A percentile compares a stretch with the other conserved stretches of the same genome.
These are phyloP conservation scores for Rhizoctonia solani DNA, from an alignment of 1,284 basidiomycete species.

Conservation along the genomic window DNA sequence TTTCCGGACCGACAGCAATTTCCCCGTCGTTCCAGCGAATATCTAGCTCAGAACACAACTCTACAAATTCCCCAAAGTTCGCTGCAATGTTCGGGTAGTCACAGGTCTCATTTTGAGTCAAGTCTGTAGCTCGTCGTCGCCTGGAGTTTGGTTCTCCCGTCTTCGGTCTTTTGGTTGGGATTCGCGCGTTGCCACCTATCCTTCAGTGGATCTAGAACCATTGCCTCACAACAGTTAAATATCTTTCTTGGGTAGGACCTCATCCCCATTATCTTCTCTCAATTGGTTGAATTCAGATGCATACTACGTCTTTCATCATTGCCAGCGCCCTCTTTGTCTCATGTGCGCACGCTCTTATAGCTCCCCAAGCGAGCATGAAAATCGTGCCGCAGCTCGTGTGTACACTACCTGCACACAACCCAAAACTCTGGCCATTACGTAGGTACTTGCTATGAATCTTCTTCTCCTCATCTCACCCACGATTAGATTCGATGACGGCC, in stretches of 20 bases:
- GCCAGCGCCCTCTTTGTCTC: conserved; percentile 10
- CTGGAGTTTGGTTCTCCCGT: neutral
- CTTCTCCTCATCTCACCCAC: neutral
- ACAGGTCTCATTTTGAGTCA: neutral
- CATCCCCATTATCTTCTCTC: neutral
- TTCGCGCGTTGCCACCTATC: neutral
- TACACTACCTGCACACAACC: conserved; percentile 31
- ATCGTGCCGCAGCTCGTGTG: conserved; percentile 18
- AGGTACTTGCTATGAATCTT: neutral
- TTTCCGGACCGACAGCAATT: neutral
- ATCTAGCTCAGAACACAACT: neutral
- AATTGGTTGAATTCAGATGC: neutral
- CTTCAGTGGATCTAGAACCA: neutral
- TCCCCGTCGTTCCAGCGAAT: neutral
- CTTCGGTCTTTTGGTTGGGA: neutral
- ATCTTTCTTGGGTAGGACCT: neutral
- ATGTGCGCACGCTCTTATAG: neutral
- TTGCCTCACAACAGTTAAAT: neutral
- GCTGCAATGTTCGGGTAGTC: conserved; percentile 9
- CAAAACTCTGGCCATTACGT: conserved; percentile 30
- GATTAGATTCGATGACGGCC: conserved; percentile 24
- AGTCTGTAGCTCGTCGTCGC: neutral
- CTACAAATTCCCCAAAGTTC: neutral
- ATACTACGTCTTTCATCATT: neutral
- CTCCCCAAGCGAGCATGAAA: conserved; percentile 5